Evolutionary conservation across 2,329 filamentous ascomycete species (phyloP).

Genomic region (Xylariaceae sp.): DNA sequence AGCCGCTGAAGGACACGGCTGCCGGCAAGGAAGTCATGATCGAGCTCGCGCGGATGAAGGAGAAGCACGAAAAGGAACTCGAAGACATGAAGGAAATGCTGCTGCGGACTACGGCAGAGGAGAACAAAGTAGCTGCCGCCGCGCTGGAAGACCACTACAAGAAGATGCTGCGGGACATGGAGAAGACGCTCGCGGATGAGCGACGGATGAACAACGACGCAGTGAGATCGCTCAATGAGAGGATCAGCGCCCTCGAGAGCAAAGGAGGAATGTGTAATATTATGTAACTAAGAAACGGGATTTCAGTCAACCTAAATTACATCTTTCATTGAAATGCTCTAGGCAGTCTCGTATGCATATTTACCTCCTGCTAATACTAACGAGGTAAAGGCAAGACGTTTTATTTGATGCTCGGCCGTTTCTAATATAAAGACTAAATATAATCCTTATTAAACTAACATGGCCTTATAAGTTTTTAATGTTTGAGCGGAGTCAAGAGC

Average conservation of each 20-base stretch:
- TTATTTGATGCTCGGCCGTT: too few relatives aligned
- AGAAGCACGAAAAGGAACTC: constrained; percentile 57
- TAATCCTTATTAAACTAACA: too few relatives aligned
- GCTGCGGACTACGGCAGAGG: constrained; percentile 21
- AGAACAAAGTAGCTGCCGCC: constrained; percentile 24
- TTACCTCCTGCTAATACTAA: too few relatives aligned
- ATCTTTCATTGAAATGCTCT: too few relatives aligned
- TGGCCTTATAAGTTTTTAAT: too few relatives aligned
- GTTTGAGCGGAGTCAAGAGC: too few relatives aligned
- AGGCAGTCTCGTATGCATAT: too few relatives aligned
- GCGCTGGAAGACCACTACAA: constrained; percentile 30
- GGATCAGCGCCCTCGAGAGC: constrained; percentile 25
- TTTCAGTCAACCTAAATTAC: too few relatives aligned
- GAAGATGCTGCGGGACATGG: constrained; percentile 21
- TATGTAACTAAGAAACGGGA: constrained; percentile 20
- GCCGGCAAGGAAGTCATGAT: constrained; percentile 54
- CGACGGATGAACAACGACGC: constrained; percentile 27
- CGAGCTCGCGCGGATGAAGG: constrained; percentile 54
- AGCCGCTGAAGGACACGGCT: constrained; percentile 44
- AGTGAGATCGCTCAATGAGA: constrained; percentile 22
- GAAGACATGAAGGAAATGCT: constrained; percentile 51
- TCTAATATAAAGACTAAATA: too few relatives aligned
- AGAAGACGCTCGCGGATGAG: constrained; percentile 28
- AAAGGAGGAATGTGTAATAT: constrained; percentile 20
- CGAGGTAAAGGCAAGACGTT: too few relatives aligned